Evolutionary conservation across 1,139 yeast genomes (phyloP).

Genomic region (Geotrichum klebahnii): DNA sequence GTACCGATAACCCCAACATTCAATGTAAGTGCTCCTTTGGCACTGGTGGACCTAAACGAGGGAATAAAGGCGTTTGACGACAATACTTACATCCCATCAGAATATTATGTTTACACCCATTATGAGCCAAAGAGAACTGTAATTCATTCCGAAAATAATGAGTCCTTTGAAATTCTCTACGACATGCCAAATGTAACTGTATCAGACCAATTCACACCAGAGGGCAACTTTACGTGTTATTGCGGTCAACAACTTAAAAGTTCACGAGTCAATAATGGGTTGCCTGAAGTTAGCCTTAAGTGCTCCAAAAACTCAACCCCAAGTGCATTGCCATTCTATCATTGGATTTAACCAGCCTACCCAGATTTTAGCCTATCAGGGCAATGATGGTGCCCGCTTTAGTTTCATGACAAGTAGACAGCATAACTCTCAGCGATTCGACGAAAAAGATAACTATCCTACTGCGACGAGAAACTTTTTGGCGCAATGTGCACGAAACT

Average conservation of each 20-base stretch:
- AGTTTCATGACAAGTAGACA: conserved; percentile 5
- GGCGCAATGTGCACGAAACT: neutral
- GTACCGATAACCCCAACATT: neutral
- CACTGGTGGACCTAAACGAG: neutral
- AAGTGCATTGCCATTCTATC: neutral
- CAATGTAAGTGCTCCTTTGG: conserved; percentile 7
- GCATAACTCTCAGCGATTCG: conserved; percentile 2
- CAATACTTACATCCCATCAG: conserved; percentile 9
- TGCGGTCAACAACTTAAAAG: conserved; percentile 5
- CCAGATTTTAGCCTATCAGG: neutral
- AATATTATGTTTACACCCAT: neutral
- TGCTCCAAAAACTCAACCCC: neutral
- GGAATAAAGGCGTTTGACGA: neutral
- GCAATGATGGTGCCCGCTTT: conserved; percentile 1
- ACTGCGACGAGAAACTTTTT: neutral
- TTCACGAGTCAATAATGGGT: neutral
- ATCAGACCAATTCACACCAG: neutral
- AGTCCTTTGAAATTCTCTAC: neutral
- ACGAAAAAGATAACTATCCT: neutral
- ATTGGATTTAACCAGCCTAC: conserved; percentile 5
- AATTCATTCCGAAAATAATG: neutral
- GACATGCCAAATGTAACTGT: neutral
- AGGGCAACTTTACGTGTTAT: conserved; percentile 2
- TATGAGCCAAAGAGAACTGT: neutral
- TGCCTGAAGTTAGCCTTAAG: neutral